Evolutionary conservation across 2,329 filamentous ascomycete species (phyloP), one percentile per base, ranked within the genome.

Genomic region (Hypomyces rosellus): DNA sequence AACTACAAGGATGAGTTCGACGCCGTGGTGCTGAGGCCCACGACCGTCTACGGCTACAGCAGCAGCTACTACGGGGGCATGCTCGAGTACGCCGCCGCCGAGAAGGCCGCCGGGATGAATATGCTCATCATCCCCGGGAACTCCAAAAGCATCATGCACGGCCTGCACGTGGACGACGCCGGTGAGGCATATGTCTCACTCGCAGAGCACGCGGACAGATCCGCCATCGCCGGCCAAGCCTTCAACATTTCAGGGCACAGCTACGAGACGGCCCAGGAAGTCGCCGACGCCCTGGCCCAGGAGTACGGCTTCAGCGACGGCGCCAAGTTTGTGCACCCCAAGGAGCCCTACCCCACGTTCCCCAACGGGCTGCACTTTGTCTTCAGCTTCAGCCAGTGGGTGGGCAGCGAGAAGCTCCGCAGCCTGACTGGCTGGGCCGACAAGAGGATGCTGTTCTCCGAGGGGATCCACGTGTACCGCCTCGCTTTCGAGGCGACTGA

Each of bases 131-230:
- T 76, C 3, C 61, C 67, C 0, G 46, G 25, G 12, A 59, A 69
- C 38, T 61, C 64, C 0, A 60, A 68, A 15, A 69, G 62, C 13
- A 70, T 77, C 33, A 59, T 74, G 53, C 74, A 77, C 51, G 70
- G 68, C 3, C 64, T 70, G 36, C 74, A 78, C 52, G 65, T 77
- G 12, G 74, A 77, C 54, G 75, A 78, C 54, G 76, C 73, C 43
- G 74, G 61, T 2, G 69, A 73, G 14, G 74, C 73, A 0, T 78
- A 77, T 50, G 60, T 76, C 3, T 64, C 71, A 1, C 61, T 78
- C 2, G 74, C 73, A 0, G 59, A 63, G 22, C 63, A 73, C n/a
- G 11, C 62, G 66, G 16, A 45, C 34, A 1, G 59, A 20, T 1
- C 12, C 34, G 46, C 56, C 1, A 62, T 76, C 1, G 59, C 56